Conservation (phyloP, 768 basidiomycete species). For the Termitomyces titanicus region DNA sequence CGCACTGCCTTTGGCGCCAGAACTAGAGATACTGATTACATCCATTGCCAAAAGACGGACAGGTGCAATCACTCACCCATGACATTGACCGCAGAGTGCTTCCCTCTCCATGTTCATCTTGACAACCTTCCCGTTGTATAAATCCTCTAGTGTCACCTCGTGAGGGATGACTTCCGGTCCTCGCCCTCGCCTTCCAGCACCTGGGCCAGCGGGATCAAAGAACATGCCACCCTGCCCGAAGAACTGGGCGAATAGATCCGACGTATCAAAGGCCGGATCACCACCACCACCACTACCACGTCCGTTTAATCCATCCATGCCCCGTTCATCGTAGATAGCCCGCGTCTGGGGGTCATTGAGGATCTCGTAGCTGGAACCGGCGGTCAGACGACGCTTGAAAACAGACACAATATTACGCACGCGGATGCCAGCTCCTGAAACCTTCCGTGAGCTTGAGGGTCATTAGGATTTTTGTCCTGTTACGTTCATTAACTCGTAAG, state of each 20-base stretch:
- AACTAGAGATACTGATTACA: slow-evolving; percentile 35
- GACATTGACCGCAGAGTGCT: slow-evolving; percentile 72
- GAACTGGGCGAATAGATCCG: slow-evolving; percentile 74
- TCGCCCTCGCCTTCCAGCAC: slow-evolving; percentile 41
- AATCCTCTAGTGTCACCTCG: slow-evolving; percentile 86
- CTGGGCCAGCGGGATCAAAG: slow-evolving; percentile 63
- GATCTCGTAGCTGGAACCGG: slow-evolving; percentile 67
- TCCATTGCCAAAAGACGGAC: background rate
- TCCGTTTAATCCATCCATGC: slow-evolving; percentile 63
- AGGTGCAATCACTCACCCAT: slow-evolving; percentile 52
- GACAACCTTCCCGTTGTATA: slow-evolving; percentile 88
- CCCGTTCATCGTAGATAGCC: slow-evolving; percentile 68
- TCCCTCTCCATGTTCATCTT: slow-evolving; percentile 90
- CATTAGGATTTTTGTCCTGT: slow-evolving; percentile 90
- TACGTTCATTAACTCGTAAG: background rate
- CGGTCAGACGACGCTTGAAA: slow-evolving; percentile 2
- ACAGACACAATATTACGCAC: slow-evolving; percentile 39
- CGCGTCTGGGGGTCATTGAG: slow-evolving; percentile 67
- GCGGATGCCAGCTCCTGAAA: slow-evolving; percentile 91
- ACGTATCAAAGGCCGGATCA: slow-evolving; percentile 48
- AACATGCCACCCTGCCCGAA: slow-evolving; percentile 52
- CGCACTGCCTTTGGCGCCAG: slow-evolving; percentile 79
- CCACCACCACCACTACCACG: slow-evolving; percentile 39
- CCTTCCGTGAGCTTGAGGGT: slow-evolving; percentile 75
- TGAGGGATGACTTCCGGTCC: slow-evolving; percentile 77